These are phyloP conservation scores for Tetracladium setigerum DNA, from an alignment of 495 filamentous ascomycete species.

Conservation along the genomic window DNA sequence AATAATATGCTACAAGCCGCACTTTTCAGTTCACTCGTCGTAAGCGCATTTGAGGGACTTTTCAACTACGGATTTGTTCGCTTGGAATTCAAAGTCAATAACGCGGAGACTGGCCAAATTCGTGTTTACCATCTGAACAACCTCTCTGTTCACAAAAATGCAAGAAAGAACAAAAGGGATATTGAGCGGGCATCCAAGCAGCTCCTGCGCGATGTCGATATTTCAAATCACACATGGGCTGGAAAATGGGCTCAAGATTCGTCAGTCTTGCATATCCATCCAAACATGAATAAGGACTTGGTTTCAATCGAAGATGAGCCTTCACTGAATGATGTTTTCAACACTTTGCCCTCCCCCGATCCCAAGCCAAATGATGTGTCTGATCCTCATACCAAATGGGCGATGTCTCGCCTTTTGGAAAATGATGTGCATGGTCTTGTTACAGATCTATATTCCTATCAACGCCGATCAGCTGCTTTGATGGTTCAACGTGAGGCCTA, in stretches of 20 bases:
- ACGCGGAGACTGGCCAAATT: conserved; percentile 26
- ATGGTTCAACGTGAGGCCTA: conserved; percentile 81
- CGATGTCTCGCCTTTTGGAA: conserved; percentile 56
- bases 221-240: conserved; percentile 46
- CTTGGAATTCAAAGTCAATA: conserved; percentile 26
- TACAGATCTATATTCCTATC: conserved; percentile 67
- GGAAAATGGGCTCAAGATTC: conserved; percentile 26
- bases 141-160: conserved; percentile 46
- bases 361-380: conserved; percentile 44
- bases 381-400: conserved; percentile 47
- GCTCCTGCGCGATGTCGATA: conserved; percentile 51
- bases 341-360: conserved; percentile 66
- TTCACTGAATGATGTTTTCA: conserved; percentile 80
- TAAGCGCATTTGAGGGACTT: conserved; percentile 22
- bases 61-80: conserved; percentile 34
- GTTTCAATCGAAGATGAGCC: conserved; percentile 30
- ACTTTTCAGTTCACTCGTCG: conserved; percentile 21
- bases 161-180: conserved; percentile 33
- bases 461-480: conserved; percentile 70
- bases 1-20: conserved; percentile 21
- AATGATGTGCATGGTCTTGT: conserved; percentile 52
- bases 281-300: conserved; percentile 2
- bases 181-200: conserved; percentile 37
- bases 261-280: conserved; percentile 5
- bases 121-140: conserved; percentile 62